Evolutionary conservation across 2,329 filamentous ascomycete genomes (phyloP), one percentile per base, ranked within the genome.

Genomic region (Ophiostoma sp.): DNA sequence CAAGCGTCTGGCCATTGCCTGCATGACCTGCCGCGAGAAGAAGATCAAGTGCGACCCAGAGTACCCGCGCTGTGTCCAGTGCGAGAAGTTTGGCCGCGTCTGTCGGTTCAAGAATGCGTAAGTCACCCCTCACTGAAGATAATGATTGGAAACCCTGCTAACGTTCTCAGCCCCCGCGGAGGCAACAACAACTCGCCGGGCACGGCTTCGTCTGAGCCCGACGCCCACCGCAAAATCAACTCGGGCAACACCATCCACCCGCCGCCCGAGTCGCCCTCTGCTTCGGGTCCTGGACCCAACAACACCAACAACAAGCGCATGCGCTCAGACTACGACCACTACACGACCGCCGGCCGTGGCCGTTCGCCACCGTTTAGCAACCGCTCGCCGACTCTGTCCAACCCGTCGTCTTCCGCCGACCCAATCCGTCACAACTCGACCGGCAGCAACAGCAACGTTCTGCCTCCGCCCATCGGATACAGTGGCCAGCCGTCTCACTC

Each of bases 21-120:
- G 95, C 80, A 87, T 97, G 74, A 96, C 94, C 15, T 98, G 95
- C 81, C 89, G 95, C 69, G 94, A 97, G 83, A 98, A 97, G 89
- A 98, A 97, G 86, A 97, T 98, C 84, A 97, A 97, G 82, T 98
- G 95, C 79, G 94, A 97, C 76, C 95, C 94, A 1, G 94, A 95
- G 78, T 92, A 90, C 76, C 93, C 93, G 52, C 94, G 93, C 77
- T 98, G 95, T 78, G 89, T 95, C 71, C 94, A 97, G 82, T 98
- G 95, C 81, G 92, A 96, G 80, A 97, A 97, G 83, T 95, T 95
- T 79, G 93, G 94, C 72, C 88, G 93, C 66, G 86, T 92, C 22
- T 97, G 95, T 87, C 91, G 91, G 82, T 94, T 94, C 79, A 93
- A 93, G 82, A 93, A 92, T 82, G 93, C 93, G 92, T 95, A 84